A percentile compares a stretch with the other conserved stretches of the same genome.
phyloP scores from a whole-genome alignment of 805 yeast genomes.

The Hanseniaspora mollemarum region DNA sequence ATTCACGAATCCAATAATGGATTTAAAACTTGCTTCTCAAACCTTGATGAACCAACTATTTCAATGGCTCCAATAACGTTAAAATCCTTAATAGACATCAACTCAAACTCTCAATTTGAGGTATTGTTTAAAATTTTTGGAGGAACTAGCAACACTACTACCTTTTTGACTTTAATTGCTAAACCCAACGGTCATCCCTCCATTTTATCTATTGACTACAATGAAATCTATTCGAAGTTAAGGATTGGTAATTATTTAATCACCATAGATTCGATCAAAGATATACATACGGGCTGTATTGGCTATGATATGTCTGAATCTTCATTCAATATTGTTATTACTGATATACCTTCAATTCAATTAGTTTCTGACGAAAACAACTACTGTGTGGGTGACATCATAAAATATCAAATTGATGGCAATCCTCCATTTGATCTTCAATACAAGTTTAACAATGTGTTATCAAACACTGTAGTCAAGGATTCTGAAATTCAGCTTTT shows the following conservation, averaged over 20 bases:
- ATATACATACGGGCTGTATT: slow-evolving; percentile 54
- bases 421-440: slow-evolving; percentile 65
- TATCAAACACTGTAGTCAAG: slow-evolving; percentile 45
- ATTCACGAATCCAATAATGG: slow-evolving; percentile 36
- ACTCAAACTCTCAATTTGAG: slow-evolving; percentile 53
- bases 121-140: slow-evolving; percentile 35
- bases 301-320: slow-evolving; percentile 38
- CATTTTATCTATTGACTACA: slow-evolving; percentile 30
- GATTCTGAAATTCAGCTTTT: slow-evolving; percentile 47
- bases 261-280: slow-evolving; percentile 46
- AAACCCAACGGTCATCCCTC: slow-evolving; percentile 25
- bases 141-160: background rate
- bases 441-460: slow-evolving; percentile 58
- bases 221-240: slow-evolving; percentile 40
- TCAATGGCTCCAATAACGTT: slow-evolving; percentile 44
- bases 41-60: slow-evolving; percentile 28
- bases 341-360: slow-evolving; percentile 64
- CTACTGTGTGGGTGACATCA: slow-evolving; percentile 88
- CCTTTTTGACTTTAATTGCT: slow-evolving; percentile 29
- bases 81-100: slow-evolving; percentile 25
- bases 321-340: slow-evolving; percentile 46
- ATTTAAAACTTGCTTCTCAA: slow-evolving; percentile 40
- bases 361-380: slow-evolving; percentile 35
- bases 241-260: slow-evolving; percentile 62
- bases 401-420: slow-evolving; percentile 66